Conservation (phyloP, 2,329 filamentous ascomycete genomes). For the Fusarium luffae region DNA sequence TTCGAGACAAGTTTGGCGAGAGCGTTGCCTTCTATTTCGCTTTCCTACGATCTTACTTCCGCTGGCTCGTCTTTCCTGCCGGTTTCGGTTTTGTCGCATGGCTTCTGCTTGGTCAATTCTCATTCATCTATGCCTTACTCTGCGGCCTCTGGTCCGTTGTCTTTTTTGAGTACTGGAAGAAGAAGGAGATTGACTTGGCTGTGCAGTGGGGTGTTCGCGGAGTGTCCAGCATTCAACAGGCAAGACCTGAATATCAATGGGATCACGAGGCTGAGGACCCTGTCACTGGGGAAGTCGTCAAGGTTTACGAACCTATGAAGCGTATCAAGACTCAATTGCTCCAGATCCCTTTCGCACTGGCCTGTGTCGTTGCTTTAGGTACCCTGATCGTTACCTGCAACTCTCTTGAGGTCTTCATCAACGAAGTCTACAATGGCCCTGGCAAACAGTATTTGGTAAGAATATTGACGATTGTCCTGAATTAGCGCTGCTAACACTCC, state of each 20-base stretch:
- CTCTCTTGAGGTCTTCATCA: slow-evolving; percentile 94
- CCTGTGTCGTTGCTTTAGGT: slow-evolving; percentile 78
- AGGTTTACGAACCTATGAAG: slow-evolving; percentile 80
- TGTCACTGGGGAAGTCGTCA: slow-evolving; percentile 81
- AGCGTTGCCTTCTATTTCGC: slow-evolving; percentile 95
- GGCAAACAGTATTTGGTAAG: slow-evolving; percentile 85
- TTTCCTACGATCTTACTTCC: slow-evolving; percentile 90
- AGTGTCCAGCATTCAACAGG: slow-evolving; percentile 83
- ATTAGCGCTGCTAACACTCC: slow-evolving; percentile 22
- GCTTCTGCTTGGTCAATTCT: slow-evolving; percentile 87
- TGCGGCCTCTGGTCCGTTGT: slow-evolving; percentile 88
- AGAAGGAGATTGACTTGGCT: slow-evolving; percentile 86
- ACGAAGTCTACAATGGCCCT: slow-evolving; percentile 90
- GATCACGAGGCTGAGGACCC: slow-evolving; percentile 82
- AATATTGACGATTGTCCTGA: slow-evolving; percentile 7
- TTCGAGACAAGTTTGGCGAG: slow-evolving; percentile 82
- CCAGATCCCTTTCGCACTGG: slow-evolving; percentile 85
- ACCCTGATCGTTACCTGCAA: slow-evolving; percentile 88
- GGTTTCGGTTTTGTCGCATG: slow-evolving; percentile 80
- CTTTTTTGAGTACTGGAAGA: slow-evolving; percentile 97
- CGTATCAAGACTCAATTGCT: slow-evolving; percentile 81
- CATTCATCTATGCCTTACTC: slow-evolving; percentile 79
- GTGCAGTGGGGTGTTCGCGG: slow-evolving; percentile 90
- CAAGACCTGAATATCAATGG: slow-evolving; percentile 80
- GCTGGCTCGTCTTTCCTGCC: slow-evolving; percentile 85